Base-by-base conservation (phyloP, 371 early-diverging fungal genomes). In the Choanephora cucurbitarum region DNA sequence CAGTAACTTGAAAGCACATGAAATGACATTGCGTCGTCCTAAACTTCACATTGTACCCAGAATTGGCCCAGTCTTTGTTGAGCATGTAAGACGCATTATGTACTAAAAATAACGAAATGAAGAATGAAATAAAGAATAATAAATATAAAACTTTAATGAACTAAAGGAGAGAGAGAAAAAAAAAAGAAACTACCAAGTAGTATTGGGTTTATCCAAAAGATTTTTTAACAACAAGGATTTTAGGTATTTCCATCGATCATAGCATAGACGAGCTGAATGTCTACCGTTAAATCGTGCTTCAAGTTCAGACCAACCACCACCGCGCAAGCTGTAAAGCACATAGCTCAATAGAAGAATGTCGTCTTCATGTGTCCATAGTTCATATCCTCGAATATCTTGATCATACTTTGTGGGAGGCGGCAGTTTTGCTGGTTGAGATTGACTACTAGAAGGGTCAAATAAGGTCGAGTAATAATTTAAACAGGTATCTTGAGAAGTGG, bases 331-430 rank as follows among this genome's bases (percentile, higher is more conserved):
- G 24, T 58, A 51, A 23, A 67, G 50, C 15, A 62, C 67, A 47
- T 59, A 52, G 17, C 57, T 58, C n/a, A 67, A 32, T 34, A 67
- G 37, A 11, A 59, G 15, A 39, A 67, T 62, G 33, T 67, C 67
- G 19, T 67, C 67, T 6, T 59, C 57, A 45, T 67, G 62, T 17
- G 67, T 62, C 67, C 67, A 67, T 45, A 59, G 5, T 56, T 73
- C 74, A 46, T 69, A 77, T 17, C 77, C 77, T 15, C 72, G 64
- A 24, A 77, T 71, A 1, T 67, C 60, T 31, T 77, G 73, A 32
- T 73, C 69, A 37, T 50, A 71, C 53, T 73, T 73, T 7, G 64
- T 52, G 15, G 57, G 60, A 0, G 60, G 69, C 14, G 69, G 59
- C 42, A 72, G 44, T 48, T 41, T 43, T 37, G 41, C 9, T 19